Evolutionary conservation across 2,329 filamentous ascomycete genomes (phyloP).

Genomic region (Fusarium tanahbumbuense): DNA sequence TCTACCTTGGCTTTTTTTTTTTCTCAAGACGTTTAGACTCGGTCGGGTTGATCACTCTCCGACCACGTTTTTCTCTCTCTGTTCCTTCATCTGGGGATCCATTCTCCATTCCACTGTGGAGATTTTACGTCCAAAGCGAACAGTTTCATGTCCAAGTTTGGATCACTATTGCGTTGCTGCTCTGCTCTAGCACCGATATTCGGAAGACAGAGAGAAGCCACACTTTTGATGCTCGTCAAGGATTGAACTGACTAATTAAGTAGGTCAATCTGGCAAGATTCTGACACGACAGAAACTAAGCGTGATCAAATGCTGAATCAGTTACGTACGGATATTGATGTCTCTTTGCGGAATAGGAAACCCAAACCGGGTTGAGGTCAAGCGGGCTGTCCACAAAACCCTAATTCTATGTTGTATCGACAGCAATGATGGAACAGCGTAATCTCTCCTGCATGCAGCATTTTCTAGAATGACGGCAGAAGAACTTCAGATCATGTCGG

Average conservation of each 20-base stretch:
- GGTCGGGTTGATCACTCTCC: constrained; percentile 25
- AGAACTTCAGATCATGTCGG: constrained; percentile 31
- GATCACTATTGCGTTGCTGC: background rate
- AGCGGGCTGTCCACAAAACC: constrained; percentile 23
- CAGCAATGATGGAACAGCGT: constrained; percentile 9
- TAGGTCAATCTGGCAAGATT: constrained; percentile 12
- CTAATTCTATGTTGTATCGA: constrained; percentile 24
- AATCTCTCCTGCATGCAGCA: constrained; percentile 36
- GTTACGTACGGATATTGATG: constrained; percentile 3
- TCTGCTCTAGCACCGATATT: background rate
- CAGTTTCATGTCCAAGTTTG: background rate
- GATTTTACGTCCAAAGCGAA: background rate
- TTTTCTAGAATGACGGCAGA: constrained; percentile 51
- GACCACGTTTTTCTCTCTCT: constrained; percentile 21
- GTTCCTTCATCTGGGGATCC: constrained; percentile 16
- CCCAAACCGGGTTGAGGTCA: background rate
- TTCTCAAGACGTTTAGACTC: constrained; percentile 4
- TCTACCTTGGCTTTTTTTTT: background rate
- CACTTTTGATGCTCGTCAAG: background rate
- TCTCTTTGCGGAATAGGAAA: background rate
- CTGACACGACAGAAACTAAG: constrained; percentile 17
- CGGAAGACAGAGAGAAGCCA: constrained; percentile 1
- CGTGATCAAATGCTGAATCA: constrained; percentile 10
- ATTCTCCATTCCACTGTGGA: constrained; percentile 19
- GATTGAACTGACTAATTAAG: background rate